phyloP scores from a whole-genome alignment of 208 protist species.

The Leishmania lainsoni region DNA sequence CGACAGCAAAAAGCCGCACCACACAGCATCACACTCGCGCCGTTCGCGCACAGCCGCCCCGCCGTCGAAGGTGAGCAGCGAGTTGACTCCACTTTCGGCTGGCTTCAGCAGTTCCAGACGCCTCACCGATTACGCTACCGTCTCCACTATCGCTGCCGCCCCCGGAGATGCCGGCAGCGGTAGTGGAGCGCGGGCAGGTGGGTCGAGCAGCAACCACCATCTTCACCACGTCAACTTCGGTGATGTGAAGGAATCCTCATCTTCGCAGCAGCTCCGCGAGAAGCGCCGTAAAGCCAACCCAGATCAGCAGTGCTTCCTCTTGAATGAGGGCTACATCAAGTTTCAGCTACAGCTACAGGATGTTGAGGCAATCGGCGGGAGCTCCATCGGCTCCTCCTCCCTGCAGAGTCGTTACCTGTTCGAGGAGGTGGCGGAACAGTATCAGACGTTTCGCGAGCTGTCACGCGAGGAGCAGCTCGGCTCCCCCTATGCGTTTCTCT shows the following conservation, averaged over 20 bases:
- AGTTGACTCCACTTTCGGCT: neutral
- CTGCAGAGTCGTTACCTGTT: slow-evolving; percentile 52
- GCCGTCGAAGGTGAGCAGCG: neutral
- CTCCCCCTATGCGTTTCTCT: slow-evolving; percentile 83
- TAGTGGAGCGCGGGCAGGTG: neutral
- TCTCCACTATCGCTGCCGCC: neutral
- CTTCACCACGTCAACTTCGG: neutral
- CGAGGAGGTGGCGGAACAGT: slow-evolving; percentile 81
- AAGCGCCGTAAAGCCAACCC: slow-evolving; percentile 6
- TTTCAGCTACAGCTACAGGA: slow-evolving; percentile 61
- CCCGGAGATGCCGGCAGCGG: neutral
- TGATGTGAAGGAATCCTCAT: neutral
- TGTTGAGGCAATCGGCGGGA: slow-evolving; percentile 28
- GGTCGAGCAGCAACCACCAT: neutral
- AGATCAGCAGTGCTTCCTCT: slow-evolving; percentile 33
- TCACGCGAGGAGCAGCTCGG: slow-evolving; percentile 55
- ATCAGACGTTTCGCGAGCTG: slow-evolving; percentile 70
- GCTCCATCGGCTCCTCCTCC: slow-evolving; percentile 26
- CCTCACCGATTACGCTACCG: neutral
- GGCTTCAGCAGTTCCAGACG: slow-evolving; percentile 2
- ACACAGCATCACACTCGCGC: neutral
- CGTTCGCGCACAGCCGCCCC: neutral
- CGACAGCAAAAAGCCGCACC: neutral
- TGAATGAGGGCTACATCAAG: slow-evolving; percentile 48
- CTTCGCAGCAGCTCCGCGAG: neutral